Percentiles rank a stretch among this genome's conserved stretches.
phyloP scores from a whole-genome alignment of 441 rosid species.

The Pelargonium myrrhifolium region DNA sequence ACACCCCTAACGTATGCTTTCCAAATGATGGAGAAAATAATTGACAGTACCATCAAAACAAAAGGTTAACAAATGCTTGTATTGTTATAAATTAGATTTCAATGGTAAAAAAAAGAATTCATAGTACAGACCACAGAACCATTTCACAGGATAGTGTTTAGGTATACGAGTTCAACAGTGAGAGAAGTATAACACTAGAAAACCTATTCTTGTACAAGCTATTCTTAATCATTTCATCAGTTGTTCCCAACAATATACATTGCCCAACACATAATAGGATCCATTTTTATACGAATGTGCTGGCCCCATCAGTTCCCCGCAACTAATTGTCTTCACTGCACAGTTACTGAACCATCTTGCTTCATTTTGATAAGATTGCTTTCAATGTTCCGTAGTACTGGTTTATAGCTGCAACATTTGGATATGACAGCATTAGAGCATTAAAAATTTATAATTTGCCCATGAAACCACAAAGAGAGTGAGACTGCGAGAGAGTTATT shows the following conservation, averaged over 20 bases:
- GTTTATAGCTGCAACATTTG: conserved; percentile 59
- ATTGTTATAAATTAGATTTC: too few relatives aligned
- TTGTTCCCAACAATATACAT: not conserved
- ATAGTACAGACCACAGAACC: not conserved
- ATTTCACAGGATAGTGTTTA: not conserved
- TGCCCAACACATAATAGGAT: too few relatives aligned
- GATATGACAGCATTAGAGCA: conserved; percentile 7
- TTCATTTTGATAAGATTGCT: conserved; percentile 76
- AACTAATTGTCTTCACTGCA: conserved; percentile 26
- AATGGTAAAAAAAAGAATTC: not conserved
- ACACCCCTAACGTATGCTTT: too few relatives aligned
- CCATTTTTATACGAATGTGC: not conserved
- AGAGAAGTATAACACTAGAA: not conserved
- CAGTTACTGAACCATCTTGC: conserved; percentile 56
- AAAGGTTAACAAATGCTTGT: too few relatives aligned
- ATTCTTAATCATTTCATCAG: not conserved
- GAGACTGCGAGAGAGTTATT: conserved; percentile 21
- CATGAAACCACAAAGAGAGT: not conserved
- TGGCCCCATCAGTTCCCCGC: too few relatives aligned
- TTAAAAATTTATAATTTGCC: not conserved
- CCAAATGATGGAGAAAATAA: too few relatives aligned
- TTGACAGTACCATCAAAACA: too few relatives aligned
- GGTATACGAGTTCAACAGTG: not conserved
- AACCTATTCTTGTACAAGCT: not conserved
- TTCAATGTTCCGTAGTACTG: conserved; percentile 76